phyloP scores from a whole-genome alignment of 106 monocot species.

The Dendrobium officinale region DNA sequence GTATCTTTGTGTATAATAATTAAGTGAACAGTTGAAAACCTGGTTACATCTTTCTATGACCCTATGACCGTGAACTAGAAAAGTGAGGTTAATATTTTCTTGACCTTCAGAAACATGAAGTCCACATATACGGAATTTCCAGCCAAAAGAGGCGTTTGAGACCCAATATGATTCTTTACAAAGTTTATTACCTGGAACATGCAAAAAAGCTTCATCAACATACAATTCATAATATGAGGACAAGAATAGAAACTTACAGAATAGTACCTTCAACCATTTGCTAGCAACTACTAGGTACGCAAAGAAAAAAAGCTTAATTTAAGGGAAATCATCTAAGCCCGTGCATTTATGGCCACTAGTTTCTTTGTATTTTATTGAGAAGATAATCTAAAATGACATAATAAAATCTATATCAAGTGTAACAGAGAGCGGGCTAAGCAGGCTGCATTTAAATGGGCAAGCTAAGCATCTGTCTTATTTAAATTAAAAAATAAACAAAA shows the following conservation, averaged over 20 bases:
- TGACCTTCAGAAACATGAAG: slow-evolving; percentile 78
- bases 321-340: neutral
- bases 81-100: slow-evolving; percentile 5
- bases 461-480: neutral
- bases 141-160: slow-evolving; percentile 57
- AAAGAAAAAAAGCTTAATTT: neutral
- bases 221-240: neutral
- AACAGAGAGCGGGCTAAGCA: neutral
- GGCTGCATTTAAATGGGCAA: neutral
- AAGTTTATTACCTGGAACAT: slow-evolving; percentile 74
- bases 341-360: neutral
- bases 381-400: neutral
- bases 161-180: slow-evolving; percentile 57
- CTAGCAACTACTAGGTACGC: neutral
- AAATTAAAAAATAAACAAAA: neutral
- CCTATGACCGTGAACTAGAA: neutral
- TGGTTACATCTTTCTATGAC: neutral
- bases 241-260: neutral
- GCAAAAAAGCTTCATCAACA: slow-evolving; percentile 1
- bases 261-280: neutral
- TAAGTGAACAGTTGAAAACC: neutral
- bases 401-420: neutral
- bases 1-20: neutral
- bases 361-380: neutral
- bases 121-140: slow-evolving; percentile 92